These are phyloP conservation scores for Naumovozyma baii DNA, from an alignment of 805 yeast species.

Conservation along the genomic window DNA sequence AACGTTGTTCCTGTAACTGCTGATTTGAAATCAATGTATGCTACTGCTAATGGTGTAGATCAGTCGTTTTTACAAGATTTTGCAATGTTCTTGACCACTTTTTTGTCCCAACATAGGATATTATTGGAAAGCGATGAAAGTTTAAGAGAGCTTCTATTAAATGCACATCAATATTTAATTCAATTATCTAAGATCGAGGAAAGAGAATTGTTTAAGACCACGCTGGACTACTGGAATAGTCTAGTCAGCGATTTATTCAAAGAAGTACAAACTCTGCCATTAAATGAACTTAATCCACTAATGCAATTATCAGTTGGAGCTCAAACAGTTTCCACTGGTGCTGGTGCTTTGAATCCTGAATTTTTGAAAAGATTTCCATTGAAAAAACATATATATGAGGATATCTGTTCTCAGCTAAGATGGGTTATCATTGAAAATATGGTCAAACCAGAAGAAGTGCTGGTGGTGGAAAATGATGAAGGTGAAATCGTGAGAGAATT, in stretches of 20 bases:
- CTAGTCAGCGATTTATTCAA: conserved; percentile 74
- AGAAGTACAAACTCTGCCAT: conserved; percentile 76
- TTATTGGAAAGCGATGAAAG: conserved; percentile 50
- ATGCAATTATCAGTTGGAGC: conserved; percentile 50
- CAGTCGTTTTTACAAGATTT: conserved; percentile 93
- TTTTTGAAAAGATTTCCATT: conserved; percentile 67
- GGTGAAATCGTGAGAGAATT: conserved; percentile 98
- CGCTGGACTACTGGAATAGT: conserved; percentile 88
- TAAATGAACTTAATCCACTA: conserved; percentile 62
- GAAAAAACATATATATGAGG: conserved; percentile 76
- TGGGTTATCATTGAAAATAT: conserved; percentile 91
- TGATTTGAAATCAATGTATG: conserved; percentile 64
- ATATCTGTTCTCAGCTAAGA: conserved; percentile 71
- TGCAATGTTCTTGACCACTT: conserved; percentile 85
- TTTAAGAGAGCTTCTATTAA: conserved; percentile 49
- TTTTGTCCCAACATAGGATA: conserved; percentile 60
- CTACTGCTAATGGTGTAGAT: conserved; percentile 66
- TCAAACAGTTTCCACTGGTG: conserved; percentile 34
- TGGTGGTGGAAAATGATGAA: conserved; percentile 95
- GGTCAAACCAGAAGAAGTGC: conserved; percentile 98
- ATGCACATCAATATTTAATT: conserved; percentile 72
- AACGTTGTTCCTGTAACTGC: conserved; percentile 62
- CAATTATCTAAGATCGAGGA: conserved; percentile 86
- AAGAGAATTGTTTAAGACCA: conserved; percentile 89
- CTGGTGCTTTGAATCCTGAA: conserved; percentile 84